A percentile compares a stretch with the other conserved stretches of the same genome.
phyloP scores from a whole-genome alignment of 2,329 filamentous ascomycete species.

The Periconia sp. region DNA sequence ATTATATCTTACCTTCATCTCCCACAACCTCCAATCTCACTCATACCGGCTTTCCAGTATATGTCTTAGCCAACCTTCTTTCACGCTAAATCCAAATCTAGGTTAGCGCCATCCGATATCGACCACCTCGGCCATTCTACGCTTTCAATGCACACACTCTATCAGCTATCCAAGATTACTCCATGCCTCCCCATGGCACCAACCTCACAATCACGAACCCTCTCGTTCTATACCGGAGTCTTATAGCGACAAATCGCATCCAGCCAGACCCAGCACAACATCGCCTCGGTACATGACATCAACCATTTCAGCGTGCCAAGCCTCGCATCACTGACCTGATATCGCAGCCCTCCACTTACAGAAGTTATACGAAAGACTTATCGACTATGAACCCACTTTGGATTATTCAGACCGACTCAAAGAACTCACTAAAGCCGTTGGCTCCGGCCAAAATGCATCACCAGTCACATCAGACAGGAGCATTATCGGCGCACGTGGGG shows the following conservation, averaged over 20 bases:
- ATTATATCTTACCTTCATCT: background rate
- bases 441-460: constrained; percentile 28
- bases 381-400: constrained; percentile 75
- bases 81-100: constrained; percentile 18
- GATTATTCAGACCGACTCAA: constrained; percentile 72
- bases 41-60: background rate
- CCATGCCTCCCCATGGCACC: constrained; percentile 44
- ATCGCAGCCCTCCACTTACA: constrained; percentile 73
- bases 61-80: too few relatives aligned
- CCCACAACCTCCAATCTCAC: background rate
- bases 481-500: constrained; percentile 45
- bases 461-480: constrained; percentile 39
- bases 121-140: constrained; percentile 26
- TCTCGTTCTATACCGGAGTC: constrained; percentile 74
- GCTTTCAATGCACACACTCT: constrained; percentile 12
- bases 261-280: constrained; percentile 75
- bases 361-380: constrained; percentile 75
- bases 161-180: constrained; percentile 10
- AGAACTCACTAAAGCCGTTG: constrained; percentile 60
- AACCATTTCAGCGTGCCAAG: constrained; percentile 33
- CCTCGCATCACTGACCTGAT: constrained; percentile 17
- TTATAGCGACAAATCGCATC: constrained; percentile 71
- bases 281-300: constrained; percentile 58
- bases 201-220: constrained; percentile 67
- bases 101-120: constrained; percentile 25